A percentile compares a stretch with the other conserved stretches of the same genome.
These are phyloP conservation scores for Laguncularia racemosa DNA, from an alignment of 345 rosid genomes.

Conservation along the genomic window DNA sequence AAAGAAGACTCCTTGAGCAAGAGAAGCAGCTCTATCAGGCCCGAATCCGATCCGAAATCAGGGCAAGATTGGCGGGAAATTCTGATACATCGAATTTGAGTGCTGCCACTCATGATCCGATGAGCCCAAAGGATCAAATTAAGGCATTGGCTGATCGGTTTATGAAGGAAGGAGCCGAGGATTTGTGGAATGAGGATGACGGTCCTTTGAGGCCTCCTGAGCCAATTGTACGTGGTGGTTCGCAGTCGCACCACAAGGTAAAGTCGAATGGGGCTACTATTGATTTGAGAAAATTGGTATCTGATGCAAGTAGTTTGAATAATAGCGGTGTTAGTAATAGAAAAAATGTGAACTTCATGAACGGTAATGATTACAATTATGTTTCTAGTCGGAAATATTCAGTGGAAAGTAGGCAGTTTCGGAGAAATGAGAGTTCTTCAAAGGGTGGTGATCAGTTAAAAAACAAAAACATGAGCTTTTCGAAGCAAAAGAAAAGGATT, in stretches of 20 bases:
- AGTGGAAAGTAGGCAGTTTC: constrained; percentile 22
- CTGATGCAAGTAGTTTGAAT: constrained; percentile 8
- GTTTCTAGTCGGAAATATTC: constrained; percentile 41
- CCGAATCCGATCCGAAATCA: constrained; percentile 62
- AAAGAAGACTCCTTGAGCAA: constrained; percentile 71
- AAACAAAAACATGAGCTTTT: constrained; percentile 5
- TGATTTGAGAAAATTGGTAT: constrained; percentile 41
- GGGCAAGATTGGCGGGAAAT: constrained; percentile 37
- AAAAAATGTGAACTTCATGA: constrained; percentile 11
- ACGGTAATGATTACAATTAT: constrained; percentile 6
- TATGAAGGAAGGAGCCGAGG: constrained; percentile 81
- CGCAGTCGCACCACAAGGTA: constrained; percentile 16
- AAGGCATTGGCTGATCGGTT: constrained; percentile 85
- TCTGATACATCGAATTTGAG: constrained; percentile 12
- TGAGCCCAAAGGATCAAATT: constrained; percentile 57
- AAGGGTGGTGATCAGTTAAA: constrained; percentile 7
- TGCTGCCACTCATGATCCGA: constrained; percentile 26
- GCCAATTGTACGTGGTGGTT: background rate
- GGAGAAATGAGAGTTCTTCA: constrained; percentile 21
- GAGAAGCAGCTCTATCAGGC: constrained; percentile 89
- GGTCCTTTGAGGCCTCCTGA: constrained; percentile 51
- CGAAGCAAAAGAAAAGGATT: constrained; percentile 11
- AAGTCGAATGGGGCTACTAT: constrained; percentile 27
- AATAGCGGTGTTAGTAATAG: constrained; percentile 4
- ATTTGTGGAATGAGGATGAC: constrained; percentile 81